Conservation (phyloP, 2,329 filamentous ascomycete genomes). For the Alternaria triticina region DNA sequence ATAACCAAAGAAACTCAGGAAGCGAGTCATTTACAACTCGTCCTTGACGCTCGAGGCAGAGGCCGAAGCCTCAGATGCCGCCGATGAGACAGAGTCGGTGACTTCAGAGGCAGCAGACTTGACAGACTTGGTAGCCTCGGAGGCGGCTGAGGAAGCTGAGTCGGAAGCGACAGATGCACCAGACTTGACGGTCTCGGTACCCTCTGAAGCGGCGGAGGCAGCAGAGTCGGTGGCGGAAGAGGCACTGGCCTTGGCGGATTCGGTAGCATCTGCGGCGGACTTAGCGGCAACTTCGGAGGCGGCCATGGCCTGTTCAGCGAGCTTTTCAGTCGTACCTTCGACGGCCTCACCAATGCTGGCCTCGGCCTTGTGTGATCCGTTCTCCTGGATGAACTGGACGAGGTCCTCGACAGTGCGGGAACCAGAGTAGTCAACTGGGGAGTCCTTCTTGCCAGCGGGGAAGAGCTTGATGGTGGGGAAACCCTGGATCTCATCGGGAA, state of each 20-base stretch:
- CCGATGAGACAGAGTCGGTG: constrained; percentile 29
- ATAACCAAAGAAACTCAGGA: constrained; percentile 18
- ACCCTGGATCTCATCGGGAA: constrained; percentile 93
- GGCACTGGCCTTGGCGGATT: constrained; percentile 55
- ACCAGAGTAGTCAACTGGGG: constrained; percentile 85
- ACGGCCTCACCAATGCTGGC: constrained; percentile 55
- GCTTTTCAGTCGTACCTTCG: constrained; percentile 48
- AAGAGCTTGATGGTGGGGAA: constrained; percentile 99
- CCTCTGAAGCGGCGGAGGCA: constrained; percentile 38
- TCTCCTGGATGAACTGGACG: constrained; percentile 90
- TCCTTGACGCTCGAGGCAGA: constrained; percentile 60
- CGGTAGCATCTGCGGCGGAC: constrained; percentile 39
- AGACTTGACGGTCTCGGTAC: constrained; percentile 46
- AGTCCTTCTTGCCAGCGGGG: constrained; percentile 85
- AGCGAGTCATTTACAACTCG: constrained; percentile 70
- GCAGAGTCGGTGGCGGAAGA: constrained; percentile 47
- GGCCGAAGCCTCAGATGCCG: constrained; percentile 35
- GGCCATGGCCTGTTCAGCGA: constrained; percentile 49
- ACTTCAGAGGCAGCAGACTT: constrained; percentile 24
- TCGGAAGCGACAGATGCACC: constrained; percentile 47
- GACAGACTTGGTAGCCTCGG: constrained; percentile 41
- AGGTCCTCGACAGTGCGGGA: constrained; percentile 90
- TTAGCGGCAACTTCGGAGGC: constrained; percentile 45
- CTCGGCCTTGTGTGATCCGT: constrained; percentile 85
- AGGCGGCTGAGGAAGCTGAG: constrained; percentile 46